A percentile compares a stretch with the other conserved stretches of the same genome.
These are phyloP conservation scores for Kodamaea fukazawae DNA, from an alignment of 805 yeast genomes.

Conservation along the genomic window DNA sequence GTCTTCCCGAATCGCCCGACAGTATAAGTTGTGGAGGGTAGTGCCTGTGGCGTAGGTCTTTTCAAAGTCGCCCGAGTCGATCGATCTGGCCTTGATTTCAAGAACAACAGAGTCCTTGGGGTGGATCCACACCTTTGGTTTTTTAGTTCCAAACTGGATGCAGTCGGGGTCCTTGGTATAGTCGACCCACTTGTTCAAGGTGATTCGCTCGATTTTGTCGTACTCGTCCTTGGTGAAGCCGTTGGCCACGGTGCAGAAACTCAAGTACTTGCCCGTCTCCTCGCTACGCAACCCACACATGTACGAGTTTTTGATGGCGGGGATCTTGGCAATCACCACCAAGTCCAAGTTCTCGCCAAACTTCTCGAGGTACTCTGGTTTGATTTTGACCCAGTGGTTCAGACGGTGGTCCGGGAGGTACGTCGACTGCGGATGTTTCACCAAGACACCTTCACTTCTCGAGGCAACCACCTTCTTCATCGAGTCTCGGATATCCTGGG, in stretches of 20 bases:
- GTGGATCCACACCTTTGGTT: slow-evolving; percentile 74
- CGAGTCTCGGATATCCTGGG: slow-evolving; percentile 53
- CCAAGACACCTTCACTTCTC: slow-evolving; percentile 78
- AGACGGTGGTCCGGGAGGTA: slow-evolving; percentile 63
- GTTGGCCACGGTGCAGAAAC: slow-evolving; percentile 80
- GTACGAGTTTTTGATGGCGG: slow-evolving; percentile 67
- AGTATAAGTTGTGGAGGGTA: slow-evolving; percentile 76
- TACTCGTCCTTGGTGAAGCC: slow-evolving; percentile 72
- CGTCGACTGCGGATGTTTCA: slow-evolving; percentile 58
- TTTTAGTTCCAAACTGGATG: slow-evolving; percentile 54
- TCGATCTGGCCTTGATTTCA: slow-evolving; percentile 79
- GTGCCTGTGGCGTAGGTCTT: slow-evolving; percentile 58
- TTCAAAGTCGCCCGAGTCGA: slow-evolving; percentile 40
- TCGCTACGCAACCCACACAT: slow-evolving; percentile 66
- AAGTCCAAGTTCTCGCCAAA: slow-evolving; percentile 86
- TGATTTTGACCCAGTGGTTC: slow-evolving; percentile 80
- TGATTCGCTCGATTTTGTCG: slow-evolving; percentile 51
- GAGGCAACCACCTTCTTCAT: slow-evolving; percentile 56
- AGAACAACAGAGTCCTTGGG: slow-evolving; percentile 76
- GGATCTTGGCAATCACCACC: slow-evolving; percentile 72
- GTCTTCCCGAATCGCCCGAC: slow-evolving; percentile 65
- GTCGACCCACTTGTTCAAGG: slow-evolving; percentile 61
- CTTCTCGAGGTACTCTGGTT: slow-evolving; percentile 85
- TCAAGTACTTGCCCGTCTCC: slow-evolving; percentile 45
- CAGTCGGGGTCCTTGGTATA: slow-evolving; percentile 27